Evolutionary conservation across 2,329 filamentous ascomycete species (phyloP), one percentile per base, ranked within the genome.

Genomic region (Rhynchosporium agropyri): DNA sequence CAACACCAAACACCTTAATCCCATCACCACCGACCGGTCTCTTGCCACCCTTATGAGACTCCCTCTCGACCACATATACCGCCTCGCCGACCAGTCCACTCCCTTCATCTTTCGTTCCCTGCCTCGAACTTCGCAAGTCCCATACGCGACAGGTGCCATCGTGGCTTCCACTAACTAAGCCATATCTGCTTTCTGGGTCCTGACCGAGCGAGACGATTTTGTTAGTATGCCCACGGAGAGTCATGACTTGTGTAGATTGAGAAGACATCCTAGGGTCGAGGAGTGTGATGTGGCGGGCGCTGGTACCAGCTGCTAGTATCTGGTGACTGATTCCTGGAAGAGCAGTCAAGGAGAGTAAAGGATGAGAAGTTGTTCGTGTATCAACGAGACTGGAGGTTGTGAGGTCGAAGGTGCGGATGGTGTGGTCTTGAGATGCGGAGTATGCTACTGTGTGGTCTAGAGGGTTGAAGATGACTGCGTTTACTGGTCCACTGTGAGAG

Each of bases 141-240:
- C 95, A 99, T 55, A 99, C 87, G 58, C 92, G 85, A 72, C 91
- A 95, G 1, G 92, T 97, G 40, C 94, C 92, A 76, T 99, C 95
- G 76, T 96, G 91, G 51, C 89, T 90, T n/a, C 86, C 94, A 38
- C 90, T 95, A 0, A 94, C 91, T 8, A 99, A 82, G n/a, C 89
- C 87, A 78, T 93, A 91, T 66, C 88, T 86, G 72, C 89, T 93
- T 65, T 74, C 61, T 67, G 84, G 86, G 45, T 79, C 80, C 9
- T 79, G 74, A 15, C 76, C 75, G 38, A 87, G 71, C 7, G 79
- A 79, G 1, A 80, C 79, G 20, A 88, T 81, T 79, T 84, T 84
- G 79, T 97, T 97, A 64, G 86, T 86, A 78, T 98, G 94, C 0
- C 94, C 94, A 40, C 92, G 85, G 26, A 97, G 84, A n/a, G 92